These are phyloP conservation scores for Ciborinia camelliae DNA, from an alignment of 2,329 filamentous ascomycete species.

Conservation along the genomic window DNA sequence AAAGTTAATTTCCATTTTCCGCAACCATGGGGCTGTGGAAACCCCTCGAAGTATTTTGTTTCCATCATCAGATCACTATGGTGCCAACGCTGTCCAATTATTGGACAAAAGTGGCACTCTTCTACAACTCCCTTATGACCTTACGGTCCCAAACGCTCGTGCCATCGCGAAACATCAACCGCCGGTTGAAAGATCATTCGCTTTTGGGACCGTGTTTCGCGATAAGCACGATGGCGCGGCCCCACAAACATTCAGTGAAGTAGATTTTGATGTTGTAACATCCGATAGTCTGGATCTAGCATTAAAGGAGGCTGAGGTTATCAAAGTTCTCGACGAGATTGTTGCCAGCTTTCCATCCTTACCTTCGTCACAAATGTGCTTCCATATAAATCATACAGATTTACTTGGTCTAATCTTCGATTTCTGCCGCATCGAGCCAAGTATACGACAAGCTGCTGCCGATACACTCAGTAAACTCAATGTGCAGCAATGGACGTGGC, in stretches of 20 bases:
- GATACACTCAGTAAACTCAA: constrained; percentile 86
- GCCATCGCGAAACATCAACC: constrained; percentile 72
- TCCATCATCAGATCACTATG: constrained; percentile 77
- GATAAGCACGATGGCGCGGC: constrained; percentile 76
- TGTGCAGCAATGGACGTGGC: constrained; percentile 74
- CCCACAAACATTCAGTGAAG: constrained; percentile 78
- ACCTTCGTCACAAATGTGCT: constrained; percentile 71
- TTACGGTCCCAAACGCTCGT: constrained; percentile 85
- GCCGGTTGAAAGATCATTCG: constrained; percentile 71
- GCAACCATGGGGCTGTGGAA: constrained; percentile 85
- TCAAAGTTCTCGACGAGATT: constrained; percentile 93
- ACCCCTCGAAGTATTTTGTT: constrained; percentile 71
- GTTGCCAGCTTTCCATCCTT: constrained; percentile 76
- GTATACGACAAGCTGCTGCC: constrained; percentile 68
- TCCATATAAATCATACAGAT: constrained; percentile 85
- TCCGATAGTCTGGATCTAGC: constrained; percentile 76
- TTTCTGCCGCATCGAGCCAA: constrained; percentile 72
- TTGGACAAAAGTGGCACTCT: constrained; percentile 83
- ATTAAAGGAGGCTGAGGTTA: constrained; percentile 85
- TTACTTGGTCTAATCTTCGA: constrained; percentile 86
- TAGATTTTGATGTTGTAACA: constrained; percentile 95
- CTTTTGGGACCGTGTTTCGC: constrained; percentile 84
- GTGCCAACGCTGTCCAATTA: constrained; percentile 69
- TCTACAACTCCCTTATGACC: constrained; percentile 88
- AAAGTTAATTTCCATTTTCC: constrained; percentile 73